Conservation (phyloP, 2,329 filamentous ascomycete genomes). For the Talaromyces sp. region DNA sequence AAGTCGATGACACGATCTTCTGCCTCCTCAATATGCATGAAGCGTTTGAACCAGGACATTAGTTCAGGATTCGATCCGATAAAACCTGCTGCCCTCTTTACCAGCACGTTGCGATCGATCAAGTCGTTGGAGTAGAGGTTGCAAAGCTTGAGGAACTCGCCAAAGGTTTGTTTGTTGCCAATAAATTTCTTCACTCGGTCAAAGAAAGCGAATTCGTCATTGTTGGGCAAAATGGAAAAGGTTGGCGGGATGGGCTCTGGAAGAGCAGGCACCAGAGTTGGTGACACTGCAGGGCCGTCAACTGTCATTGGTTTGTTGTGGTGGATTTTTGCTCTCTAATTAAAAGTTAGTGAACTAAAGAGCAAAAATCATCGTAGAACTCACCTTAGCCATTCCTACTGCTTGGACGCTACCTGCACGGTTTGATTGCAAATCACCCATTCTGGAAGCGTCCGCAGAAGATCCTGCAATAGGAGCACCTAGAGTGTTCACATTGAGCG, state of each 20-base stretch:
- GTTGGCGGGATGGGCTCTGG: conserved; percentile 82
- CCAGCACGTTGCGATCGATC: conserved; percentile 78
- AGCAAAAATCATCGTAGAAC: conserved; percentile 21
- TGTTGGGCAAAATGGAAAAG: conserved; percentile 66
- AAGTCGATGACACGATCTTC: conserved; percentile 77
- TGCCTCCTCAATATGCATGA: conserved; percentile 70
- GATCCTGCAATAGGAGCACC: conserved; percentile 35
- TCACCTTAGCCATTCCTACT: conserved; percentile 52
- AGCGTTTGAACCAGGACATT: conserved; percentile 82
- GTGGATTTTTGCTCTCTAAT: conserved; percentile 71
- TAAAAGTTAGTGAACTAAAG: conserved; percentile 18
- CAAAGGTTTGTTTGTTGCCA: conserved; percentile 85
- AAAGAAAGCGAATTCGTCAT: conserved; percentile 89
- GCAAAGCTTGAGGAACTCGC: conserved; percentile 94
- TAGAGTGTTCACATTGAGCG: conserved; percentile 37
- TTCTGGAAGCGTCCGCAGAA: conserved; percentile 29
- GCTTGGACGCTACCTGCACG: conserved; percentile 38
- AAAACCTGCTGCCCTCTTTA: conserved; percentile 78
- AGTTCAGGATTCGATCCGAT: conserved; percentile 85
- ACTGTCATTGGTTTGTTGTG: conserved; percentile 63
- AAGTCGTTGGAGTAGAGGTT: conserved; percentile 93
- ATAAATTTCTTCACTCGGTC: conserved; percentile 96
- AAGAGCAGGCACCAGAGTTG: conserved; percentile 81
- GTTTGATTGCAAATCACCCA: conserved; percentile 34
- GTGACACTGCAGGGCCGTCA: conserved; percentile 65